Conservation (phyloP, 148 eudicot species). For the Chenopodium album region DNA sequence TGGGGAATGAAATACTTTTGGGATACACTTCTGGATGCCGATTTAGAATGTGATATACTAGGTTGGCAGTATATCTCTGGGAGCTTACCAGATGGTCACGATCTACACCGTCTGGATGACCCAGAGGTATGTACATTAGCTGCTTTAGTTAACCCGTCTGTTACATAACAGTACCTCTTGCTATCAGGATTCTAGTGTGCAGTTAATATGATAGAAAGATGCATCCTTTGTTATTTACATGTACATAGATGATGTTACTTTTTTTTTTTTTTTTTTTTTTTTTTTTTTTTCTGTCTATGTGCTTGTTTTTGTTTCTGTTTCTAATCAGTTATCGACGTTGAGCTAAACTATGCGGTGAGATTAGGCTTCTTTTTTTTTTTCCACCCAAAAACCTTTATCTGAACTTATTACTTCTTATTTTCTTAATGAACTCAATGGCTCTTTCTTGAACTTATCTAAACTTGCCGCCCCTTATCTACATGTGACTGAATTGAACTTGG, state of each 20-base stretch:
- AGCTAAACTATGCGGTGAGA: not conserved
- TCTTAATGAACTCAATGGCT: not conserved
- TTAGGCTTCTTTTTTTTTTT: not conserved
- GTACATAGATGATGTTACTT: not conserved
- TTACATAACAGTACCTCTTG: not conserved
- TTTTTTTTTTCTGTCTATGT: not conserved
- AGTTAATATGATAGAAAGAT: not conserved
- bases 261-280: not conserved
- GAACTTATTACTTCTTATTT: not conserved
- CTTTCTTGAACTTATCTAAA: not conserved
- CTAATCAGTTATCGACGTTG: not conserved
- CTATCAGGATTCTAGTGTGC: not conserved
- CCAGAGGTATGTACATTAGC: conserved; percentile 69
- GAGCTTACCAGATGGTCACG: conserved; percentile 94
- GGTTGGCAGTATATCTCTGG: conserved; percentile 99
- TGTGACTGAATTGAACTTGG: not conserved
- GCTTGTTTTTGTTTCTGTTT: not conserved
- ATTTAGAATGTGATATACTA: conserved; percentile 88
- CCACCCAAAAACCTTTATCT: not conserved
- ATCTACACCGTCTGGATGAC: conserved; percentile 79
- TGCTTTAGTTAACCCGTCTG: not conserved
- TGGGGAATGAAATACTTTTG: conserved; percentile 99
- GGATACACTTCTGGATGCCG: conserved; percentile 98
- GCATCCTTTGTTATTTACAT: not conserved
- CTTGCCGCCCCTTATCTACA: too few relatives aligned